These are phyloP conservation scores for Pestalotiopsis sp. DNA, from an alignment of 2,329 filamentous ascomycete genomes.

Conservation along the genomic window DNA sequence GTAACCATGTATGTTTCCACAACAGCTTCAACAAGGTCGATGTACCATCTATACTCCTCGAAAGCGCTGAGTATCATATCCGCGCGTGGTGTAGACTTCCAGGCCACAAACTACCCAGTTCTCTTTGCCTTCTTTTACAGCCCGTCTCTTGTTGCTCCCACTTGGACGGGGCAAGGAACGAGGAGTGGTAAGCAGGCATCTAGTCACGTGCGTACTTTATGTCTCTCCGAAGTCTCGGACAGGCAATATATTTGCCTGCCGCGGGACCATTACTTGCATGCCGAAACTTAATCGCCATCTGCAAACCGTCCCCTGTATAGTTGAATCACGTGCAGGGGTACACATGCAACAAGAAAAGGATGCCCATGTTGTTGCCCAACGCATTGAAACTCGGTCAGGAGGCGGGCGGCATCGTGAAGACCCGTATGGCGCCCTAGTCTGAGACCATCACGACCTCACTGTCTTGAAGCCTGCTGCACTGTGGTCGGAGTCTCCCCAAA, in stretches of 20 bases:
- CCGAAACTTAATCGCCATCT: neutral
- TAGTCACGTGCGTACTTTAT: neutral
- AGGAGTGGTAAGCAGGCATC: neutral
- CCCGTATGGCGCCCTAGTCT: constrained; percentile 55
- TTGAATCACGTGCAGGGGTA: neutral
- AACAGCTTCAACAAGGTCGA: no score
- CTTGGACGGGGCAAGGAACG: neutral
- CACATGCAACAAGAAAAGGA: neutral
- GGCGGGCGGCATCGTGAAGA: constrained; percentile 21
- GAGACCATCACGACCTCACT: no score
- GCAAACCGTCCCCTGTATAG: neutral
- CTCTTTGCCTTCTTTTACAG: no score
- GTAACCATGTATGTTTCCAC: neutral
- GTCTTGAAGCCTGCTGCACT: no score
- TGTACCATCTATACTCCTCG: no score
- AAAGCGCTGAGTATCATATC: no score
- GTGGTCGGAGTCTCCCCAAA: no score
- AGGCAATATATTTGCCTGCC: no score
- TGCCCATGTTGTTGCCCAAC: neutral
- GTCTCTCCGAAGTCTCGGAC: neutral
- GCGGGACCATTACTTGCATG: neutral
- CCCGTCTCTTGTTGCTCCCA: no score
- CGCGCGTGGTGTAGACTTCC: no score
- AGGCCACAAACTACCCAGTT: no score
- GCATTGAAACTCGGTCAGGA: constrained; percentile 42